phyloP scores from a whole-genome alignment of 352 stramenopile genomes.

The Vaucheria bursata region DNA sequence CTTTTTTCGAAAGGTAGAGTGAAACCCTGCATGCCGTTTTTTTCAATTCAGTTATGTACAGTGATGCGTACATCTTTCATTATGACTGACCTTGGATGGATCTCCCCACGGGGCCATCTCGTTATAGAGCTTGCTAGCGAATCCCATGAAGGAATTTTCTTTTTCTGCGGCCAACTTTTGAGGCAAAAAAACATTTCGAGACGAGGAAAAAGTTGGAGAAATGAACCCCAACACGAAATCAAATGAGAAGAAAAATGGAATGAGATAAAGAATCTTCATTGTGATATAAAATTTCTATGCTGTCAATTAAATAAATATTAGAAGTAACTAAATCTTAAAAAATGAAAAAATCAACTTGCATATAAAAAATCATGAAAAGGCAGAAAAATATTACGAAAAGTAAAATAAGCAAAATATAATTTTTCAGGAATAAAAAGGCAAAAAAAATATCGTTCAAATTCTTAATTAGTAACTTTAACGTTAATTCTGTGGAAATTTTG shows the following conservation, averaged over 20 bases:
- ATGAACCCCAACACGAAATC: not conserved
- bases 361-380: no score
- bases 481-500: not conserved
- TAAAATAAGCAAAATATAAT: no score
- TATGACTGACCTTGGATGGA: not conserved
- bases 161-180: not conserved
- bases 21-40: constrained; percentile 1
- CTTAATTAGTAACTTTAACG: not conserved
- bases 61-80: not conserved
- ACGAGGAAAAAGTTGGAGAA: no score
- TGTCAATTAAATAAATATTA: no score
- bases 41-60: not conserved
- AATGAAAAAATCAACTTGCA: no score
- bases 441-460: no score
- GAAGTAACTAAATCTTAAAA: no score
- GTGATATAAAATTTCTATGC: no score
- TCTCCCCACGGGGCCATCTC: constrained; percentile 2
- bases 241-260: not conserved
- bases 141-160: not conserved
- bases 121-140: not conserved
- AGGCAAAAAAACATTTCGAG: not conserved
- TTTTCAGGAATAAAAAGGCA: no score
- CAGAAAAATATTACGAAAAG: no score
- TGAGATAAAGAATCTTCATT: no score
- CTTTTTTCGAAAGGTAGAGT: not conserved